Evolutionary conservation across 192 early-diverging fungal species (phyloP).

Genomic region (Anaeromyces robustus): DNA sequence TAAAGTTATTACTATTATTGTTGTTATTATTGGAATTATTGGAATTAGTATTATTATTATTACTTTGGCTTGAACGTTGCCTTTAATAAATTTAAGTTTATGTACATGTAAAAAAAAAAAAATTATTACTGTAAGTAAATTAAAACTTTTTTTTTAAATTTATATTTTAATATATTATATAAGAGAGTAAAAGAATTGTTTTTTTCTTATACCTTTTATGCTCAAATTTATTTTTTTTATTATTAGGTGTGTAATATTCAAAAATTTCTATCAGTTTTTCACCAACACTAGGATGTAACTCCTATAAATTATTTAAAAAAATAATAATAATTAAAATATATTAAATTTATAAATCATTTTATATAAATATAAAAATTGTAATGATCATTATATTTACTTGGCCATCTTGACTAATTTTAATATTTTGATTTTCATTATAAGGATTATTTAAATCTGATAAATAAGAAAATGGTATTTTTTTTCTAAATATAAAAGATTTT

Average conservation of each 20-base stretch:
- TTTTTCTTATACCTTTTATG: no score
- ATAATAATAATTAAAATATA: background rate
- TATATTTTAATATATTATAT: no score
- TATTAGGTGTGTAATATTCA: background rate
- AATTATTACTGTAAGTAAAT: no score
- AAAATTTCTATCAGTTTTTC: background rate
- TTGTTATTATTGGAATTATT: background rate
- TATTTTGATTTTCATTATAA: background rate
- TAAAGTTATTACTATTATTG: background rate
- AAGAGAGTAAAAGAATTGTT: no score
- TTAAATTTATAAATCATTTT: no score
- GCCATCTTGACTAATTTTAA: background rate
- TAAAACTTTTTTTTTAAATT: no score
- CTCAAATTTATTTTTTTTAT: no score
- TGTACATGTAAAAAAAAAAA: no score
- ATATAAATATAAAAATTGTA: no score
- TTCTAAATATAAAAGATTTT: background rate
- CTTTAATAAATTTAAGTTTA: background rate
- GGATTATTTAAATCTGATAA: background rate
- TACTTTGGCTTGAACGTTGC: background rate
- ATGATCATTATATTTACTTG: background rate
- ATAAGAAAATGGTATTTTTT: background rate
- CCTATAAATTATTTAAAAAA: background rate
- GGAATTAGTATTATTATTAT: background rate
- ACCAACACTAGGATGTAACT: background rate